These are phyloP conservation scores for Podila epicladia DNA, from an alignment of 192 early-diverging fungal species.

Conservation along the genomic window DNA sequence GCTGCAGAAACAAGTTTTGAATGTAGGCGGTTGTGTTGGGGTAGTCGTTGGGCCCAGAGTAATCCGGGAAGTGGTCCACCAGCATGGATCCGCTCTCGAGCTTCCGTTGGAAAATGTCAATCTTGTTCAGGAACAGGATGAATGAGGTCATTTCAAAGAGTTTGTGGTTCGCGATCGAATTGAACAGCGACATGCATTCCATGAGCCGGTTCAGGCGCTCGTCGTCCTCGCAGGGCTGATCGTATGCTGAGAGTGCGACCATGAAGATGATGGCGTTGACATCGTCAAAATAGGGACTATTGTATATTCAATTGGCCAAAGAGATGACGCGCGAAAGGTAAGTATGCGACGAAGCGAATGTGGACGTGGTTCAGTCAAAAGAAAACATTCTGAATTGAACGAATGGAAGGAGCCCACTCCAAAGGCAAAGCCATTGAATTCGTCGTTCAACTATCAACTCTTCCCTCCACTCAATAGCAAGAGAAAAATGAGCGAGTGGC, in stretches of 20 bases:
- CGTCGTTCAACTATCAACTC: no score
- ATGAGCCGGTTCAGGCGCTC: constrained; percentile 64
- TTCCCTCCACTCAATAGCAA: no score
- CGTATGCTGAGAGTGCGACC: constrained; percentile 70
- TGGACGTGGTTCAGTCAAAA: neutral
- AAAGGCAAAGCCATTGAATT: neutral
- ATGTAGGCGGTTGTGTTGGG: constrained; percentile 50
- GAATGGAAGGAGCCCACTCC: no score
- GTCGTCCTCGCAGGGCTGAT: constrained; percentile 73
- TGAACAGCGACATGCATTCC: constrained; percentile 57
- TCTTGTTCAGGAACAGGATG: constrained; percentile 75
- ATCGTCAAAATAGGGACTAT: constrained; percentile 76
- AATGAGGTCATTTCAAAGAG: constrained; percentile 62
- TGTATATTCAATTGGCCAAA: neutral
- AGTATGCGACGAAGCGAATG: neutral
- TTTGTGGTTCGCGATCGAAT: constrained; percentile 58
- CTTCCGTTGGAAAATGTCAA: constrained; percentile 69
- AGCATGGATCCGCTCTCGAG: constrained; percentile 53
- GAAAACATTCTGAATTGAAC: no score
- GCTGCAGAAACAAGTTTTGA: constrained; percentile 50
- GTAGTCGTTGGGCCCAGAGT: constrained; percentile 61
- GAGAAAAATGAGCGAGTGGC: no score
- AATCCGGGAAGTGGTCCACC: constrained; percentile 61
- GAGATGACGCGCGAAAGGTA: neutral
- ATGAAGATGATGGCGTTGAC: constrained; percentile 76